Evolutionary conservation across 805 yeast species (phyloP), one percentile per base, ranked within the genome.

Genomic region (Blastobotrys terrestris): DNA sequence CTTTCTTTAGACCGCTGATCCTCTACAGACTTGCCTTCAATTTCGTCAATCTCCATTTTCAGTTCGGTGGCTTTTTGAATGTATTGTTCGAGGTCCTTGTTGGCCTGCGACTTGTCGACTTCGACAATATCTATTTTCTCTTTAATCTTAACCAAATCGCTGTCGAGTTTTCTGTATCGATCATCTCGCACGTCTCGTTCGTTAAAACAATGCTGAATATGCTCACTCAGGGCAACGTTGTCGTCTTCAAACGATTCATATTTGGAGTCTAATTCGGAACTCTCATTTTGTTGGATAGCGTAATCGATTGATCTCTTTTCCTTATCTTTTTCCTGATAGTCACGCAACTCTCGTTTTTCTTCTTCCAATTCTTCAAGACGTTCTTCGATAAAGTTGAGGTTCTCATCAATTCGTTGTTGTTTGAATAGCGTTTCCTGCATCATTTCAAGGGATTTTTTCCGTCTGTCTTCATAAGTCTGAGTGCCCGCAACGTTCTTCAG

Each of bases 401-500:
- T 83, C 59, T 84, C 89, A 55, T 80, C 86, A 48, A 88, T 87
- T 62, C 87, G 81, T 51, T 77, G 81, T 58, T 84, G 77, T 60
- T 87, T 87, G 55, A 74, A 76, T 56, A 78, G 80, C 0, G 96
- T 83, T 55, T 80, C 82, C 3, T 73, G 72, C 90, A 91, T 87
- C 60, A 89, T 92, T 64, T 83, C 85, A 55, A 77, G 71, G 0
- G 96, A 87, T 53, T 90, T 96, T 53, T 77, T 78, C 51, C 91
- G 73, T 66, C 87, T 87, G 40, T 77, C 72, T 63, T 94, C 98
- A 70, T 92, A 94, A 2, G 91, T 86, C 54, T 83, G 84, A 0
- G 98, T 96, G 16, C 99, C 99, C 31, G 97, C 94, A 35, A 92
- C 96, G 63, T 90, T 96, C 59, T 92, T 90, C 59, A 94, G 72